Evolutionary conservation across 345 rosid species (phyloP), one percentile per base, ranked within the genome.

Genomic region (Isatis tinctoria): DNA sequence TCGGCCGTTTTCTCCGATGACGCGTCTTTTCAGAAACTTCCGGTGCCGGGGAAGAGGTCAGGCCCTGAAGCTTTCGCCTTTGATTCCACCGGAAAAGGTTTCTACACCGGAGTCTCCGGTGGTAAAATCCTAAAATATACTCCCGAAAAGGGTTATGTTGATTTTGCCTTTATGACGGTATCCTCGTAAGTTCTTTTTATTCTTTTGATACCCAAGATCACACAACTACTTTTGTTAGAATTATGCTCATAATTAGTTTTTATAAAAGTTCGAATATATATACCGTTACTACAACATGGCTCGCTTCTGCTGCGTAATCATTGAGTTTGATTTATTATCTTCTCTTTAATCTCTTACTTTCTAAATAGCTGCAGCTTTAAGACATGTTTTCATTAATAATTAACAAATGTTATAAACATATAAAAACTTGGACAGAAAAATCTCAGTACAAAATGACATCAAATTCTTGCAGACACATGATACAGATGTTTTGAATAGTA

Each of bases 71-170:
- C 76, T 48, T 77, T 77, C 24, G 80, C 76, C 13, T 77, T 77
- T 40, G 67, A 71, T 45, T 58, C 68, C 72, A 71, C 68, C 8
- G 76, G 72, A 20, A 54, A 58, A 51, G 82, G 83, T 33, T 76
- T 80, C 13, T 83, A 82, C 76, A 79, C 84, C 3, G 82, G 87
- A 14, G 72, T 82, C 37, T 65, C 79, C 4, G 85, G 82, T 6
- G 87, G 84, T 26, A 76, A 84, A 62, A 76, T 78, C 69, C 60
- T 83, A 13, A 76, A 60, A 33, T 83, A 77, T 70, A 11, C 56
- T 10, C 72, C 76, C 2, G 40, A 20, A 4, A 70, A 36, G 26
- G 80, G 76, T 63, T 77, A 36, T 5, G 48, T 71, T 48, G 56
- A 77, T n/a, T 77, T 64, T 77, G 80, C 56, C 5, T 45, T 45